phyloP scores from a whole-genome alignment of 2,329 filamentous ascomycete species.

The Diaporthe australafricana region DNA sequence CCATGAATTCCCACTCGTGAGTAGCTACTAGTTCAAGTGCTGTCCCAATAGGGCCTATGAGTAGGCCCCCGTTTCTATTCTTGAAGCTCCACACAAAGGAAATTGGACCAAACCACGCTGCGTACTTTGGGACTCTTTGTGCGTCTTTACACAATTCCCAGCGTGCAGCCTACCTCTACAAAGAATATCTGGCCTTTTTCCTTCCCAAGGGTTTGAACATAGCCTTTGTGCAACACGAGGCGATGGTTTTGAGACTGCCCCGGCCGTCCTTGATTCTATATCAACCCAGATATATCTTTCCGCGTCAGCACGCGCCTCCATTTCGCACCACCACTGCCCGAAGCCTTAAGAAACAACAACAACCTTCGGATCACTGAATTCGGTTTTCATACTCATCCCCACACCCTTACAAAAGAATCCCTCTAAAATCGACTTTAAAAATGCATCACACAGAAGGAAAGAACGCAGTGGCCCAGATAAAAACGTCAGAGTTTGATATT shows the following conservation, averaged over 20 bases:
- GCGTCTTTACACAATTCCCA: not conserved
- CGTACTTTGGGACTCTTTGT: not conserved
- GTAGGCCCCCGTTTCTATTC: too few species aligned
- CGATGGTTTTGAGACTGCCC: not conserved
- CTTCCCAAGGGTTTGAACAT: not conserved
- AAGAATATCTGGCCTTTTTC: not conserved
- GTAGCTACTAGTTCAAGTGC: too few species aligned
- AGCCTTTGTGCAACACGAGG: not conserved
- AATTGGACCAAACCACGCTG: not conserved
- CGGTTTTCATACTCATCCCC: not conserved
- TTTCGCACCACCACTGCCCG: not conserved
- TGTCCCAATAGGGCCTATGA: too few species aligned
- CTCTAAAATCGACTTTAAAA: not conserved
- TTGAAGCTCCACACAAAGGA: not conserved
- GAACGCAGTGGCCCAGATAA: not conserved
- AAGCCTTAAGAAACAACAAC: too few species aligned
- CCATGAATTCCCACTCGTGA: too few species aligned
- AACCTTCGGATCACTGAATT: not conserved
- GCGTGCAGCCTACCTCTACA: not conserved
- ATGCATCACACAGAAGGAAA: not conserved
- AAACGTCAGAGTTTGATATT: not conserved
- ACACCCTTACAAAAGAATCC: rapidly evolving
- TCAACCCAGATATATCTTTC: not conserved
- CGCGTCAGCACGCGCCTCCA: too few species aligned
- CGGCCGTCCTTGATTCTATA: not conserved